phyloP scores from a whole-genome alignment of 2,329 filamentous ascomycete species.

The Diaporthe vexans region DNA sequence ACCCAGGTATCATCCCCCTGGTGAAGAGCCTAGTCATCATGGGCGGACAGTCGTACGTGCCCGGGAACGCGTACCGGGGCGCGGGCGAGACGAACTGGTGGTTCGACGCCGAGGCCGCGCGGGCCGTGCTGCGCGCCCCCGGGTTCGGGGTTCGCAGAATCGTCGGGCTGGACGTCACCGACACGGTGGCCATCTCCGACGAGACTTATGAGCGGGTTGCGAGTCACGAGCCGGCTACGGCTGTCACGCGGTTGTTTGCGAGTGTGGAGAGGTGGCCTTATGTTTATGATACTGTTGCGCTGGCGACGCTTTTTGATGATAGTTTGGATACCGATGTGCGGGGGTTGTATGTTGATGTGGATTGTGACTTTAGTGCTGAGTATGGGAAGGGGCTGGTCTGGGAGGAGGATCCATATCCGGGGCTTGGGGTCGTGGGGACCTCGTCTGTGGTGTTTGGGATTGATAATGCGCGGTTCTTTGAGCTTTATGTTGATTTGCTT shows the following conservation, averaged over 20 bases:
- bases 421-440: neutral
- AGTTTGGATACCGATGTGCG: neutral
- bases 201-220: neutral
- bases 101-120: slow-evolving; percentile 18
- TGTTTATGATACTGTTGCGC: slow-evolving; percentile 6
- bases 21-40: neutral
- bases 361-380: slow-evolving; percentile 7
- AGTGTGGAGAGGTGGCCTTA: slow-evolving; percentile 16
- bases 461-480: slow-evolving; percentile 17
- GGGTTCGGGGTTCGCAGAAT: neutral
- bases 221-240: slow-evolving; percentile 1
- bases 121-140: neutral
- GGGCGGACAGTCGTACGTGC: slow-evolving; percentile 5
- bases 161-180: slow-evolving; percentile 9
- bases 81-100: slow-evolving; percentile 21
- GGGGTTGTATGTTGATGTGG: neutral
- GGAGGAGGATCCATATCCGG: slow-evolving; percentile 20
- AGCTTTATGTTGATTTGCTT: slow-evolving; percentile 19
- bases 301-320: neutral
- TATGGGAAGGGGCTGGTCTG: slow-evolving; percentile 17
- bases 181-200: slow-evolving; percentile 4
- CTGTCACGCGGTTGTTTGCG: neutral
- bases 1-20: neutral
- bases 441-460: slow-evolving; percentile 20
- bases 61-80: slow-evolving; percentile 22